Evolutionary conservation across 2,329 filamentous ascomycete species (phyloP), one percentile per base, ranked within the genome.

Genomic region (Blastomyces gilchristii): DNA sequence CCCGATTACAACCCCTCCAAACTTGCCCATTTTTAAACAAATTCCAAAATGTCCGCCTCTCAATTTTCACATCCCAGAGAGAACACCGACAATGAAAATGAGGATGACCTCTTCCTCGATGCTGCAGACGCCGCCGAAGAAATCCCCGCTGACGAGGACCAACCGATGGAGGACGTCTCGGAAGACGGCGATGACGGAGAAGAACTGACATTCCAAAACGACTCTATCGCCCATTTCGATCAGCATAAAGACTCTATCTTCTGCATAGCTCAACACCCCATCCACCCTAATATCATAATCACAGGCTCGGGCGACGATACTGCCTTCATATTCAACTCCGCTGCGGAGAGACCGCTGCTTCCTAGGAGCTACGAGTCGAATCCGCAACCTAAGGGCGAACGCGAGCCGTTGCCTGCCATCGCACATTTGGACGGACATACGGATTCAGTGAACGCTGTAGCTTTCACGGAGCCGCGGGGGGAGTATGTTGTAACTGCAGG

Each of bases 201-300:
- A 78, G 90, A 94, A 74, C 85, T 97, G 52, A 78, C 85, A 52
- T 82, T 97, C 7, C 85, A 94, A 66, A 99, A 97, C 81, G 93
- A 99, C 81, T 95, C 91, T 68, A 82, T 87, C 68, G 93, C 91
- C 65, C 93, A 96, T 80, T 97, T 97, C 72, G 94, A 97, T 79
- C 77, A 79, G 45, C 91, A 97, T 79, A 88, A 86, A 69, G 91
- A 97, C 82, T 92, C 88, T 65, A 89, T 99, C 71, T 99, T 97
- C 80, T 86, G 90, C 77, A 94, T 99, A 74, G 91, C 93, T 22
- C 91, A 96, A 74, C 94, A 99, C 74, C 94, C 94, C 3, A 80
- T 86, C 7, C 82, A 89, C 72, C 85, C 88, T 6, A 82, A 86
- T 25, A 86, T 97, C 65, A 81, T 97, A 65, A 88, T 92, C 3